Evolutionary conservation across 371 early-diverging fungal genomes (phyloP).

Genomic region (Lichtheimia hyalospora): DNA sequence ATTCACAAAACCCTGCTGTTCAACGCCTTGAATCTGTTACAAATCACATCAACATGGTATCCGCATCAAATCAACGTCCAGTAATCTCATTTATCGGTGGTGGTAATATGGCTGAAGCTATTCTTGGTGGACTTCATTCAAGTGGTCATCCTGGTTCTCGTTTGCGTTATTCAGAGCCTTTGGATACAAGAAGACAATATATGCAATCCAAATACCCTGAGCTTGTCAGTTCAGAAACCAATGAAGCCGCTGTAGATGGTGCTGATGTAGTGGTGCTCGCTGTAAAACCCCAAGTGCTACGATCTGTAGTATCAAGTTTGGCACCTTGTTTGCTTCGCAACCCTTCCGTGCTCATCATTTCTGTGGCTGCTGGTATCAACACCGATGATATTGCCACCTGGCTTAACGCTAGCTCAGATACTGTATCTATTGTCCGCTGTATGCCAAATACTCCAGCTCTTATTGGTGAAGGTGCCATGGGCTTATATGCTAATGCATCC

Average conservation of each 20-base stretch:
- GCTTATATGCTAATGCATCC: constrained; percentile 65
- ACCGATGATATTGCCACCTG: constrained; percentile 71
- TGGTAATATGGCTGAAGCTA: constrained; percentile 95
- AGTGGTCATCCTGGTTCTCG: constrained; percentile 69
- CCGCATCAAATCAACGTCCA: constrained; percentile 14
- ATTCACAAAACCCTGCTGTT: no score
- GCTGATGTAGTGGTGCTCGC: constrained; percentile 83
- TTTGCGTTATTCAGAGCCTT: constrained; percentile 84
- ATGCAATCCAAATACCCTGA: constrained; percentile 64
- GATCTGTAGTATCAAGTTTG: constrained; percentile 62
- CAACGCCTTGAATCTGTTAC: no score
- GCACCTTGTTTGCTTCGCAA: constrained; percentile 14
- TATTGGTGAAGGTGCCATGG: constrained; percentile 87
- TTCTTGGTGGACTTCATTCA: constrained; percentile 81
- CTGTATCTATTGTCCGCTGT: constrained; percentile 64
- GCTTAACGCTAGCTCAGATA: constrained; percentile 43
- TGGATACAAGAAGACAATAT: constrained; percentile 60
- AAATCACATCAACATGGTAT: neutral
- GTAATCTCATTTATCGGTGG: constrained; percentile 82
- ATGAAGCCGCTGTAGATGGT: constrained; percentile 35
- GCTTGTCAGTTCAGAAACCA: constrained; percentile 35
- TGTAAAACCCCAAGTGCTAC: constrained; percentile 89
- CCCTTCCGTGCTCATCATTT: constrained; percentile 60
- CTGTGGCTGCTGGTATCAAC: constrained; percentile 89
- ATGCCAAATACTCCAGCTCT: constrained; percentile 97